Base-by-base conservation (phyloP, 176 grass and related monocot genomes). In the Carex scoparia region DNA sequence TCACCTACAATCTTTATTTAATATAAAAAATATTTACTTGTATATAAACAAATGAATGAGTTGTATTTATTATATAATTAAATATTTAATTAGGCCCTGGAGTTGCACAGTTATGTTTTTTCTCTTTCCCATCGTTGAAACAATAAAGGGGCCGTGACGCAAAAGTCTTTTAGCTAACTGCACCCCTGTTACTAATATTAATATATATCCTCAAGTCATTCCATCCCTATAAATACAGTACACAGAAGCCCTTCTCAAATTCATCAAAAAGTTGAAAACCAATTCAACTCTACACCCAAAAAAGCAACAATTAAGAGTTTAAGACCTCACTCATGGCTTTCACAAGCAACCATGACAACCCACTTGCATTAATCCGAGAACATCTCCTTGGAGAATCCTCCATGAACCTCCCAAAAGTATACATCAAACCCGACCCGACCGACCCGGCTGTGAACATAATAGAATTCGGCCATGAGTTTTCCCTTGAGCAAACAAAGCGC, bases 291-390 rank as follows among this genome's bases (percentile, higher is more conserved):
- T 61, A 65, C 51, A 61, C 44, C 44, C 58, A 5, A 81, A 37
- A 7, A 61, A 18, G 30, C 37, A n/a, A 81, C 7, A 65, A 6
- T n/a, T 13, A 30, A 40, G 38, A 40, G 38, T 6, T 40, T 40
- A 40, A 33, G 46, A 61, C 11, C 14, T 13, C 10, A 7, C 2
- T 61, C 76, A 94, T 94, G 90, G 88, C 89, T 2, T 88, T 94
- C 86, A 49, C 64, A 76, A 86, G 83, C 51, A 84, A 86, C 13
- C 86, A 88, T 10, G 87, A 55, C 57, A 91, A 82, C 57, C 8
- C 27, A 55, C 84, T 94, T 40, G 84, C 89, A 61, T 65, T 90
- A 66, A 88, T 94, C 80, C 19, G 76, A 64, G 90, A 92, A 54
- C 84, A 92, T 79, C 88, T 92, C 23, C 84, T 92, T 55, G 83